Base-by-base conservation (phyloP, 2,329 filamentous ascomycete species). In the Penicillium polonicum region DNA sequence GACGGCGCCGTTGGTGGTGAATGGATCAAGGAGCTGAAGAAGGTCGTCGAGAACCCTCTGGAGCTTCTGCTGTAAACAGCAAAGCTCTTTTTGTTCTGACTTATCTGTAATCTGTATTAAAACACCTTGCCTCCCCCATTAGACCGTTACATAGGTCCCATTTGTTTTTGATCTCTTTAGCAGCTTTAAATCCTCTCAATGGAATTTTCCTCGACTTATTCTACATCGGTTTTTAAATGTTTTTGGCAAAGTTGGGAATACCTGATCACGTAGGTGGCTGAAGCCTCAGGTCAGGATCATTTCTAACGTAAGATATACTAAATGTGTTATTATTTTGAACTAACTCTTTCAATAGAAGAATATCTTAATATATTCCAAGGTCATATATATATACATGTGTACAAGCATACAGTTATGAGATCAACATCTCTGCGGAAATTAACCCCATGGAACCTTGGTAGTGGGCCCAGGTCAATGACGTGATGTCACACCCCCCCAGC, bases 1-100 rank as follows among this genome's bases (percentile, higher is more conserved):
- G 94, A 99, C 75, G 94, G 94, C 64, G 94, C 92, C 41, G 90
- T 97, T 58, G 95, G 94, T 72, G 94, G 88, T 59, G 94, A 99
- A 79, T 99, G 93, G 87, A 91, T 99, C 79, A 87, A 86, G 78
- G 94, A 95, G 82, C 82, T 99, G 77, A 99, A 99, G 89, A 93
- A 92, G 85, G 90, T 92, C 52, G 82, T 99, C 60, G 94, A 99
- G 87, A 97, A 96, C 85, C 94, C 94, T 66, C 84, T 99, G 68
- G 90, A 96, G 82, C 84, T 99, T 68, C 83, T 99, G 76, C 84
- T 99, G 78, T 99, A 88, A 82, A 57, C 31, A 61, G 62, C 55
- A 44, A 54, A 56, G 52, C 50, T 54, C 38, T 19, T 41, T 31
- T 39, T 38, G 39, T 53, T 41, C 39, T 36, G 48, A 49, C 42